Percentiles rank a stretch among this genome's conserved stretches.
phyloP scores from a whole-genome alignment of 495 filamentous ascomycete genomes.

The Lasiosphaeris hirsuta region DNA sequence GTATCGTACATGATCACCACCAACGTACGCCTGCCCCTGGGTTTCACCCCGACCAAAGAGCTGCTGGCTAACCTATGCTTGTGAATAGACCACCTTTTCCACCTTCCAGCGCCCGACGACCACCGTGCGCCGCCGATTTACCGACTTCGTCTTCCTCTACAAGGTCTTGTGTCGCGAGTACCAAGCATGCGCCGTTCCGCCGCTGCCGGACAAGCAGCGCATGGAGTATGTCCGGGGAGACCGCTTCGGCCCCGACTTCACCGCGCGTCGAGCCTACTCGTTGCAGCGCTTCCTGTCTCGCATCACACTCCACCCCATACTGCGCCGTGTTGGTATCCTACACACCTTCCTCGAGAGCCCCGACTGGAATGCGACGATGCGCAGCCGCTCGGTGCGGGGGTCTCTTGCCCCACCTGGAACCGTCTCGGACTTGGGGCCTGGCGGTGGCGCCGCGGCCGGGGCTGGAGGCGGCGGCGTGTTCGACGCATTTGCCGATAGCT shows the following conservation, averaged over 20 bases:
- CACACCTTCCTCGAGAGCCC: slow-evolving; percentile 85
- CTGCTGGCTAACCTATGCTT: not conserved
- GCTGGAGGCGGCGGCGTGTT: slow-evolving; percentile 62
- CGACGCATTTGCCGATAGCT: slow-evolving; percentile 91
- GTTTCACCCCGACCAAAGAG: not conserved
- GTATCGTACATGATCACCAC: slow-evolving; percentile 94
- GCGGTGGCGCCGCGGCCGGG: slow-evolving; percentile 3
- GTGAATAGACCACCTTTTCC: slow-evolving; percentile 80
- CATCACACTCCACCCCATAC: slow-evolving; percentile 79
- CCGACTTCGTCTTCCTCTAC: slow-evolving; percentile 95
- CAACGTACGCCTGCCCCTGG: slow-evolving; percentile 54
- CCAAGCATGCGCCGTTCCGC: slow-evolving; percentile 87
- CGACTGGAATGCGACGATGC: slow-evolving; percentile 97
- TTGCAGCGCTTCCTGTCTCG: slow-evolving; percentile 89
- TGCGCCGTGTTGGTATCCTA: slow-evolving; percentile 77
- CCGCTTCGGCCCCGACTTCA: slow-evolving; percentile 92
- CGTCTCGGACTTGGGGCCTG: not conserved
- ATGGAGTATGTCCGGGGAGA: slow-evolving; percentile 97
- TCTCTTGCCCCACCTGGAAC: slow-evolving; percentile 40
- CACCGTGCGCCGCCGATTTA: slow-evolving; percentile 82
- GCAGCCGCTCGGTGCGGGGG: slow-evolving; percentile 61
- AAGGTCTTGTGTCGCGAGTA: slow-evolving; percentile 84
- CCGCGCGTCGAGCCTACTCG: slow-evolving; percentile 81
- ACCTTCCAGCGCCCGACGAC: slow-evolving; percentile 79
- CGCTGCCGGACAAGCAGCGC: slow-evolving; percentile 96